Evolutionary conservation across 495 filamentous ascomycete genomes (phyloP).

Genomic region (Hyphodiscus hymeniophilus): DNA sequence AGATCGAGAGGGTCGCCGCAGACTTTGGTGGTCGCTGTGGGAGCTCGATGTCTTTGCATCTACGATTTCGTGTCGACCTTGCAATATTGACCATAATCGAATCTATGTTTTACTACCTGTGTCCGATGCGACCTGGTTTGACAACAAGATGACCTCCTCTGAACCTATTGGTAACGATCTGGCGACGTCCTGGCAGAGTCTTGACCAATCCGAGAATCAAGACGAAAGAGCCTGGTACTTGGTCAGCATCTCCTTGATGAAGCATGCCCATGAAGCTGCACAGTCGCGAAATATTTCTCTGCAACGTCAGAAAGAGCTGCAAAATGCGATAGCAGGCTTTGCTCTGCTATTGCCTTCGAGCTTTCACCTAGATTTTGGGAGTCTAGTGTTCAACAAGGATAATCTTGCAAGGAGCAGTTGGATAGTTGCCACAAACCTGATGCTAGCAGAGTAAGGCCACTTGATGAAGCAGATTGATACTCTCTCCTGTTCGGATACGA

Average conservation of each 20-base stretch:
- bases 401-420: background rate
- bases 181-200: background rate
- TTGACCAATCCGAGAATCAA: background rate
- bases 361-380: background rate
- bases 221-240: background rate
- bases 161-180: background rate
- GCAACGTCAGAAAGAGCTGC: background rate
- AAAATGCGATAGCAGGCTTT: background rate
- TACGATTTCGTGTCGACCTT: background rate
- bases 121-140: background rate
- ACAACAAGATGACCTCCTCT: background rate
- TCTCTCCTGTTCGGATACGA: background rate
- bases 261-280: background rate
- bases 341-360: background rate
- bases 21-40: background rate
- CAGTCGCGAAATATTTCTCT: background rate
- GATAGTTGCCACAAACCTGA: background rate
- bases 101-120: background rate
- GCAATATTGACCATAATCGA: background rate
- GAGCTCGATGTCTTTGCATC: background rate
- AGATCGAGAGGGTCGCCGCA: background rate
- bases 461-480: no score
- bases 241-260: background rate
- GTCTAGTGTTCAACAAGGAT: background rate
- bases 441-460: background rate